These are phyloP conservation scores for Cordyceps fumosorosea DNA, from an alignment of 2,329 filamentous ascomycete species.

Conservation along the genomic window DNA sequence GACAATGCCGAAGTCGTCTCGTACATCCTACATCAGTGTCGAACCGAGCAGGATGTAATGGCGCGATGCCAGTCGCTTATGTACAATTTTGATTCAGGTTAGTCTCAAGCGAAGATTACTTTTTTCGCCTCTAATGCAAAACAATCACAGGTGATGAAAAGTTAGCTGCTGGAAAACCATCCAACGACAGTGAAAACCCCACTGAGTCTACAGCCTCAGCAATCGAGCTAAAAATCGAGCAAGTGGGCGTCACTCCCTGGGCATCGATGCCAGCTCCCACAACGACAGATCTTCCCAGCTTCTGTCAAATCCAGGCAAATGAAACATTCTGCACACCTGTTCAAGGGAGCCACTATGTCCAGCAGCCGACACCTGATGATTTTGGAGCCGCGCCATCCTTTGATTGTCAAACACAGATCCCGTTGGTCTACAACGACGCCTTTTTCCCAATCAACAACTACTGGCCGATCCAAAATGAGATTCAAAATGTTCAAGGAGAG, in stretches of 20 bases:
- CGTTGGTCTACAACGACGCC: too few species aligned
- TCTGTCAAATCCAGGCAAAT: not conserved
- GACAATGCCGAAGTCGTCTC: not conserved
- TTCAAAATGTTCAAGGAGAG: too few species aligned
- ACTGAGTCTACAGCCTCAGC: not conserved
- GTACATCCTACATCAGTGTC: not conserved
- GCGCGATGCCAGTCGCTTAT: not conserved
- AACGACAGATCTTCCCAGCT: not conserved
- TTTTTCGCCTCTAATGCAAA: not conserved
- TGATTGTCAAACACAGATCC: too few species aligned
- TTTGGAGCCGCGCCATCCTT: too few species aligned
- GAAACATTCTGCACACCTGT: not conserved
- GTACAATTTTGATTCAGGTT: not conserved
- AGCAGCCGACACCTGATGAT: too few species aligned
- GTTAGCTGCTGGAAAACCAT: not conserved
- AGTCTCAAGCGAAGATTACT: not conserved
- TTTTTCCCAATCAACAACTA: too few species aligned
- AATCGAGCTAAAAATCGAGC: not conserved
- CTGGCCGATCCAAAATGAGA: too few species aligned
- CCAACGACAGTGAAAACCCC: not conserved
- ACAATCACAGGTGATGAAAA: not conserved
- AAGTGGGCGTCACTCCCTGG: not conserved
- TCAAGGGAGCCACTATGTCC: not conserved
- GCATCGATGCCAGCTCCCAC: not conserved
- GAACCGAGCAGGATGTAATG: not conserved